Percentiles rank a stretch among this genome's conserved stretches.
Conservation (phyloP, 2,329 filamentous ascomycete genomes). For the Diplodia seriata region DNA sequence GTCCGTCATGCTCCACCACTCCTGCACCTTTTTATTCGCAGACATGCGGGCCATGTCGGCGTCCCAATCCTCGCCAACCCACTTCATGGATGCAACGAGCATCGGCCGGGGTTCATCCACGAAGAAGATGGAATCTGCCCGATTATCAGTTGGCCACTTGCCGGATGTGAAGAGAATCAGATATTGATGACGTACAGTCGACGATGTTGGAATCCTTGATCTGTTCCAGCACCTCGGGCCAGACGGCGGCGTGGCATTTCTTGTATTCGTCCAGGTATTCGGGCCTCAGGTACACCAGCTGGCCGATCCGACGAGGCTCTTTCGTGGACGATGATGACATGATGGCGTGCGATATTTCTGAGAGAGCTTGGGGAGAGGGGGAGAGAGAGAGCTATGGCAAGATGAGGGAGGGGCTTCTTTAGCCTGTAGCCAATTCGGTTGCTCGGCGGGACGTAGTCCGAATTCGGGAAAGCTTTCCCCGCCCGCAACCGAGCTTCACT, state of each 20-base stretch:
- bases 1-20: conserved; percentile 86
- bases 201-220: conserved; percentile 77
- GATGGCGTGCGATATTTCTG: neutral
- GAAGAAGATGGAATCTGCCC: conserved; percentile 73
- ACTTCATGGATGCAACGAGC: conserved; percentile 79
- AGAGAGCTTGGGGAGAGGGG: neutral
- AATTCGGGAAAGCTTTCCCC: conserved; percentile 16
- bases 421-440: conserved; percentile 4
- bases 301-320: conserved; percentile 65
- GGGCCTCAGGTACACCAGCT: conserved; percentile 75
- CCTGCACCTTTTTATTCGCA: conserved; percentile 72
- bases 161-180: neutral
- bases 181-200: conserved; percentile 64
- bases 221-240: conserved; percentile 78
- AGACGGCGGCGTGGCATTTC: conserved; percentile 73
- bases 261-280: conserved; percentile 74
- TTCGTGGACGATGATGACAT: conserved; percentile 8
- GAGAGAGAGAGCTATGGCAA: neutral
- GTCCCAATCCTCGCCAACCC: conserved; percentile 74
- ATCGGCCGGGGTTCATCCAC: conserved; percentile 64
- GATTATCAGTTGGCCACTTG: neutral
- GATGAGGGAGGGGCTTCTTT: conserved; percentile 15
- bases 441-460: conserved; percentile 17
- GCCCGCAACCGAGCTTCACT: conserved; percentile 6
- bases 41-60: conserved; percentile 79